A percentile compares a stretch with the other conserved stretches of the same genome.
Evolutionary conservation across 1,284 basidiomycete genomes (phyloP).

Genomic region (Farysia itapuensis): DNA sequence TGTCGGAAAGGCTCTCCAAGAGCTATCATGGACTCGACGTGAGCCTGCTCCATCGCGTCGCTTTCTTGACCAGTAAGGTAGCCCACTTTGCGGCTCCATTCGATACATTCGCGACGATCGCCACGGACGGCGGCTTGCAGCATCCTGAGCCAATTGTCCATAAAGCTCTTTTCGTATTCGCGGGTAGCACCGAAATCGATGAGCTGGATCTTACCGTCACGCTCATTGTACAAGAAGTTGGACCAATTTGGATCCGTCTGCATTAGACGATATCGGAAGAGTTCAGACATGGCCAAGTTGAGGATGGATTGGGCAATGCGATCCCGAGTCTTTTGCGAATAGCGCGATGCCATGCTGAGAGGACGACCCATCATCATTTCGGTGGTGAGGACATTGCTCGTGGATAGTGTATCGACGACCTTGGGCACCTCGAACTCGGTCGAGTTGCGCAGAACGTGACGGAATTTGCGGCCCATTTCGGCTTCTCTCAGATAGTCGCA

Average conservation of each 20-base stretch:
- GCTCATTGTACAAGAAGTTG: slow-evolving; percentile 86
- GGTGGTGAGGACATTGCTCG: slow-evolving; percentile 82
- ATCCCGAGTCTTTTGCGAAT: slow-evolving; percentile 72
- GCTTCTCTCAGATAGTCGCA: slow-evolving; percentile 92
- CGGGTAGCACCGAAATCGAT: slow-evolving; percentile 96
- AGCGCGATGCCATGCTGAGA: slow-evolving; percentile 69
- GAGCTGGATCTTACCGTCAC: slow-evolving; percentile 69
- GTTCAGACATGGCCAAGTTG: slow-evolving; percentile 82
- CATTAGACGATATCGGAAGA: slow-evolving; percentile 90
- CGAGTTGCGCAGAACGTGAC: slow-evolving; percentile 50
- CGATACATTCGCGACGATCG: slow-evolving; percentile 71
- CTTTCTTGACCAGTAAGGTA: slow-evolving; percentile 89
- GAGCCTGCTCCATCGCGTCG: slow-evolving; percentile 86
- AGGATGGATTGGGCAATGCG: slow-evolving; percentile 83
- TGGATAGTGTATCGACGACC: slow-evolving; percentile 76
- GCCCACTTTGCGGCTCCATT: slow-evolving; percentile 77
- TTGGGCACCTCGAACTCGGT: slow-evolving; percentile 76
- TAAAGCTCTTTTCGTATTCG: slow-evolving; percentile 81
- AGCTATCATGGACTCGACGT: slow-evolving; percentile 75
- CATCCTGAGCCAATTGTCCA: slow-evolving; percentile 81
- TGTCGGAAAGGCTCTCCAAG: slow-evolving; percentile 78
- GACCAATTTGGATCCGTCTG: slow-evolving; percentile 99
- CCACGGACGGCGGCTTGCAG: slow-evolving; percentile 75
- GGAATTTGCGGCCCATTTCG: slow-evolving; percentile 70
- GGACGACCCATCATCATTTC: slow-evolving; percentile 81